Conservation (phyloP, 305 asterid species). For the Fraxinus paxiana region DNA sequence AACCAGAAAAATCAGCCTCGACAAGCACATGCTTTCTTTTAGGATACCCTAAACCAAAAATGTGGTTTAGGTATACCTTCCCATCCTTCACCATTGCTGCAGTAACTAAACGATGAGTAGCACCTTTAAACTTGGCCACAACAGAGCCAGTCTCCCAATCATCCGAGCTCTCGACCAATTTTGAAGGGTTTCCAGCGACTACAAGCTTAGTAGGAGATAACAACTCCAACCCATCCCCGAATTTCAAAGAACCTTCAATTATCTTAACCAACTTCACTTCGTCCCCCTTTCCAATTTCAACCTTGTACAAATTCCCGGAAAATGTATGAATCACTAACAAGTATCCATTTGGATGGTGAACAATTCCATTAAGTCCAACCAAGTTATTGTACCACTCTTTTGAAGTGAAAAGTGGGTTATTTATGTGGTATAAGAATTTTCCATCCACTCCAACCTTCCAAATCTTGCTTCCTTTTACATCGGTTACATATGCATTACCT, state of each 20-base stretch:
- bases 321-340: slow-evolving; percentile 63
- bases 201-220: slow-evolving; percentile 63
- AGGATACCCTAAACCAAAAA: slow-evolving; percentile 87
- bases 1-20: slow-evolving; percentile 60
- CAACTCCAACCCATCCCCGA: slow-evolving; percentile 82
- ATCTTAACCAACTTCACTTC: slow-evolving; percentile 47
- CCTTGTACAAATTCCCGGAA: slow-evolving; percentile 65
- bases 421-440: slow-evolving; percentile 40
- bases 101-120: slow-evolving; percentile 59
- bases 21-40: slow-evolving; percentile 67
- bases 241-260: slow-evolving; percentile 40
- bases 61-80: slow-evolving; percentile 66
- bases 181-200: slow-evolving; percentile 66
- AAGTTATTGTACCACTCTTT: slow-evolving; percentile 63
- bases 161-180: slow-evolving; percentile 62
- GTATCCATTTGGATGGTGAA: slow-evolving; percentile 86
- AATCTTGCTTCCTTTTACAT: slow-evolving; percentile 54
- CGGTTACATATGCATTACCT: slow-evolving; percentile 77
- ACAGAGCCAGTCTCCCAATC: slow-evolving; percentile 69
- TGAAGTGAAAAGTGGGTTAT: slow-evolving; percentile 55
- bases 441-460: slow-evolving; percentile 86
- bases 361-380: slow-evolving; percentile 73
- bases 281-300: slow-evolving; percentile 38
- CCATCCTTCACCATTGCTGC: slow-evolving; percentile 79
- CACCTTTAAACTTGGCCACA: slow-evolving; percentile 48